Evolutionary conservation across 768 basidiomycete species (phyloP).

Genomic region (Phylloporus rhodoxanthus): DNA sequence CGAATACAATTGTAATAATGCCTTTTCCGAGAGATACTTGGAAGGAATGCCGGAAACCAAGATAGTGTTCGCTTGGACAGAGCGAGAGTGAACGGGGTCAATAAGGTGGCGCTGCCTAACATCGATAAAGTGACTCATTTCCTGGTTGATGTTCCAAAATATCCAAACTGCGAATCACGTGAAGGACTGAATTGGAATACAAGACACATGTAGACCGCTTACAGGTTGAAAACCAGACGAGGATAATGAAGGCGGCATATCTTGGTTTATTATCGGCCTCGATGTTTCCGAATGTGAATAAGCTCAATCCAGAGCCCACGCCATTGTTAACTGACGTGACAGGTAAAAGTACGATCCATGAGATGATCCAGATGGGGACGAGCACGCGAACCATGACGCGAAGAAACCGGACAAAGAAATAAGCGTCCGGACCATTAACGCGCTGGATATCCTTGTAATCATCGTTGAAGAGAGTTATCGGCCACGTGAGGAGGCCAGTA

Average conservation of each 20-base stretch:
- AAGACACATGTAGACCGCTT: conserved; percentile 23
- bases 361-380: conserved; percentile 86
- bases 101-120: conserved; percentile 82
- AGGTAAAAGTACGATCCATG: conserved; percentile 84
- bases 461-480: conserved; percentile 52
- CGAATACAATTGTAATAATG: conserved; percentile 65
- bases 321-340: conserved; percentile 53
- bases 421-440: conserved; percentile 84
- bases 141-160: conserved; percentile 70
- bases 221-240: conserved; percentile 78
- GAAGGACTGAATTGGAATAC: not conserved
- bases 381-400: conserved; percentile 79
- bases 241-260: conserved; percentile 72
- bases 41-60: conserved; percentile 86
- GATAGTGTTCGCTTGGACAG: conserved; percentile 85
- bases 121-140: conserved; percentile 76
- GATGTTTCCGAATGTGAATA: conserved; percentile 81
- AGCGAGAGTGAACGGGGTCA: conserved; percentile 61
- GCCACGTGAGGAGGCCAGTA: conserved; percentile 55
- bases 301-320: conserved; percentile 49
- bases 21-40: conserved; percentile 66
- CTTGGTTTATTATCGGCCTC: conserved; percentile 42
- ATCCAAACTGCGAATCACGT: conserved; percentile 60
- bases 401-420: conserved; percentile 87
- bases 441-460: conserved; percentile 57